These are phyloP conservation scores for Mollisia scopiformis DNA, from an alignment of 2,329 filamentous ascomycete genomes.

Conservation along the genomic window DNA sequence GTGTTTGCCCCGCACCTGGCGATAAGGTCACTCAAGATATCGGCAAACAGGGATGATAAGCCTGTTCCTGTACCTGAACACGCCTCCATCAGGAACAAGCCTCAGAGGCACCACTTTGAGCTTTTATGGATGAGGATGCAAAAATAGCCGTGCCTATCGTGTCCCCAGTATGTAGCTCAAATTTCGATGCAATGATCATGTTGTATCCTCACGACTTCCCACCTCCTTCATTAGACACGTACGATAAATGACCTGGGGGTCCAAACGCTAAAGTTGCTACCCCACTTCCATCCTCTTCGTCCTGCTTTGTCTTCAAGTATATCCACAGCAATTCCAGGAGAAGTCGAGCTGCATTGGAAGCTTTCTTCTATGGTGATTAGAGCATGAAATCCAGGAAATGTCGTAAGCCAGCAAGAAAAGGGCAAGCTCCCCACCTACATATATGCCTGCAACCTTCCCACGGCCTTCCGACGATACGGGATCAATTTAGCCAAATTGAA, in stretches of 20 bases:
- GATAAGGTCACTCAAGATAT: slow-evolving; percentile 1
- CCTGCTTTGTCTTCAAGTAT: background rate
- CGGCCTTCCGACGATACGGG: background rate
- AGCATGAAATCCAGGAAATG: background rate
- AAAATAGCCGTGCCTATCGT: too few relatives aligned
- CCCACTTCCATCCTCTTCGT: background rate
- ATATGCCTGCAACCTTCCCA: background rate
- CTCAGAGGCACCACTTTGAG: background rate
- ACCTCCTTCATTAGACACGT: too few relatives aligned
- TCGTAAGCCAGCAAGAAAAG: background rate
- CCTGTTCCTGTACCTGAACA: background rate
- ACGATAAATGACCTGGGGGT: too few relatives aligned
- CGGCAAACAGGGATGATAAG: background rate
- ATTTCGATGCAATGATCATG: background rate
- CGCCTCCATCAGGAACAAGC: background rate
- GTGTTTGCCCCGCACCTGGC: slow-evolving; percentile 2
- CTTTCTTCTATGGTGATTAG: too few relatives aligned
- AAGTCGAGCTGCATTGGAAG: too few relatives aligned
- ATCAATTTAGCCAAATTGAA: background rate
- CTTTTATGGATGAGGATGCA: too few relatives aligned
- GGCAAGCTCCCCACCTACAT: too few relatives aligned
- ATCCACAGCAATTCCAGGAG: background rate
- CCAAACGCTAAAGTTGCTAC: background rate
- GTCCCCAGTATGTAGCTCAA: background rate
- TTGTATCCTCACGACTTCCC: too few relatives aligned